Evolutionary conservation across 108 stramenopile genomes (phyloP).

Genomic region (Cyclostephanos tholiformis): DNA sequence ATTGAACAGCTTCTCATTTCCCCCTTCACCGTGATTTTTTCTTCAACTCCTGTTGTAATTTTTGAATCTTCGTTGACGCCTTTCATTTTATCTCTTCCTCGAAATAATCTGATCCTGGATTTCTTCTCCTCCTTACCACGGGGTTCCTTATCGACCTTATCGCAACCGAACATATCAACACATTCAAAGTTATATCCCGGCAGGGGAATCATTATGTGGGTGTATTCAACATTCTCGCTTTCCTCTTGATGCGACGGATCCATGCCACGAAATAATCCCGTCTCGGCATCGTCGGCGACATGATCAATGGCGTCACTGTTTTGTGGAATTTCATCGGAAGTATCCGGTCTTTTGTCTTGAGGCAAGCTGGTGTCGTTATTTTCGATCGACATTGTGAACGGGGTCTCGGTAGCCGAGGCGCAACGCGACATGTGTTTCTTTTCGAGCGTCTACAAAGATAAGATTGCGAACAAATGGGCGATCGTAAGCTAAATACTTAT

Average conservation of each 20-base stretch:
- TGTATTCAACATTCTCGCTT: not conserved
- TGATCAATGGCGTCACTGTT: no score
- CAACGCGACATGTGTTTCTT: constrained; percentile 28
- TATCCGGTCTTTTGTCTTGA: constrained; percentile 2
- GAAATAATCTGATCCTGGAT: constrained; percentile 10
- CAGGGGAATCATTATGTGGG: constrained; percentile 25
- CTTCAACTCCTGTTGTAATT: not conserved
- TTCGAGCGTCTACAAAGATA: constrained; percentile 28
- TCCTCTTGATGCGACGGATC: not conserved
- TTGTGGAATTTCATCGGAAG: no score
- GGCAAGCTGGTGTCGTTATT: not conserved
- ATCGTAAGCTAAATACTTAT: not conserved
- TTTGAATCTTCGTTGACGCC: not conserved
- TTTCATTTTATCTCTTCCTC: not conserved
- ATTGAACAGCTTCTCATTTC: constrained; percentile 21
- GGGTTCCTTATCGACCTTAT: not conserved
- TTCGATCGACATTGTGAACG: not conserved
- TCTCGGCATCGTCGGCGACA: constrained; percentile 15
- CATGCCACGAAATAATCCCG: not conserved
- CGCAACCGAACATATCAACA: not conserved
- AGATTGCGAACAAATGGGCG: not conserved
- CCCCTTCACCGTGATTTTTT: not conserved
- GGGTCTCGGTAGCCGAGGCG: constrained; percentile 8
- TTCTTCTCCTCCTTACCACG: not conserved
- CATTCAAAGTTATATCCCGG: constrained; percentile 16